Percentiles rank a stretch among this genome's conserved stretches.
Evolutionary conservation across 352 stramenopile genomes (phyloP).

Genomic region (Ochromonadaceae sp.): DNA sequence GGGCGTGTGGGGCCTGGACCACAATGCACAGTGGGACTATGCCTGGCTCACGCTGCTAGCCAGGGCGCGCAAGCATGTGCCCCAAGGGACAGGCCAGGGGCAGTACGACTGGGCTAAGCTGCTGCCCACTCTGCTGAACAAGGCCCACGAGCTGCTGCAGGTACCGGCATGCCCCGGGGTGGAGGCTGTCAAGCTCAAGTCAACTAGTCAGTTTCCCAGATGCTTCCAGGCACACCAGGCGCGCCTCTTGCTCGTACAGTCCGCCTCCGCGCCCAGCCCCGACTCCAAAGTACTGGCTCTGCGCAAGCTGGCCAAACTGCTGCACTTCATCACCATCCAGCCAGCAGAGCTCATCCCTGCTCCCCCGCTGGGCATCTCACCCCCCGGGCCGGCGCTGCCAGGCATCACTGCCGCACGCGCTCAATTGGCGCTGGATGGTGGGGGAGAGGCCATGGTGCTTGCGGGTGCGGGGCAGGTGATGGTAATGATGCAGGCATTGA

Average conservation of each 20-base stretch:
- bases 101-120: conserved; percentile 28
- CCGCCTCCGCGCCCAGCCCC: background rate
- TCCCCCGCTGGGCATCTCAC: too few species aligned
- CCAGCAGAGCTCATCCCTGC: too few species aligned
- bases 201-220: too few species aligned
- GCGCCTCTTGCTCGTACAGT: background rate
- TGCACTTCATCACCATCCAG: too few species aligned
- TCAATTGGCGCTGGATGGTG: conserved; percentile 36
- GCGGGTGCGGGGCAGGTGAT: background rate
- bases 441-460: conserved; percentile 35
- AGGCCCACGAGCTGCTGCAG: conserved; percentile 36
- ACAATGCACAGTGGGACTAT: conserved; percentile 45
- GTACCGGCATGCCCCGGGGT: conserved; percentile 35
- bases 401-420: conserved; percentile 41
- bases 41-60: conserved; percentile 48
- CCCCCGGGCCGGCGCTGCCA: too few species aligned
- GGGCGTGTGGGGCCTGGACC: conserved; percentile 46
- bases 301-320: too few species aligned
- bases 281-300: background rate
- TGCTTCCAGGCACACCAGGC: too few species aligned
- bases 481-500: conserved; percentile 3
- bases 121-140: conserved; percentile 29
- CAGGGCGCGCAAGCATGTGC: conserved; percentile 39
- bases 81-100: too few species aligned
- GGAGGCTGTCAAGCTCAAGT: too few species aligned